Evolutionary conservation across 1,284 basidiomycete species (phyloP), one percentile per base, ranked within the genome.

Genomic region (Ustilago trichophora): DNA sequence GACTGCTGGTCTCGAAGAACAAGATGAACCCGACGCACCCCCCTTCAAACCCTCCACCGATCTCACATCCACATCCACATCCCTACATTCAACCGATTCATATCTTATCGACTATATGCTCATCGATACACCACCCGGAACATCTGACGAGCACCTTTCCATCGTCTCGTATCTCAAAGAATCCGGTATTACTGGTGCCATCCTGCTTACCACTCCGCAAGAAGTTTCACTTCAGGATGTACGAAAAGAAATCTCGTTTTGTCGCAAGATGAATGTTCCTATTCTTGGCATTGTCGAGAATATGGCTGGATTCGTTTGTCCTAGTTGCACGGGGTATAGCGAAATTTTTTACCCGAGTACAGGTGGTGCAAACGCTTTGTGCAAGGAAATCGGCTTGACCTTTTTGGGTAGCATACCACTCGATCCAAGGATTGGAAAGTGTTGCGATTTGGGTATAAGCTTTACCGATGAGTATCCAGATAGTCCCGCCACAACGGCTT

Each of bases 261-360:
- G 96, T 80, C 85, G 88, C 40, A 98, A 98, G 82, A 93, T 98
- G 46, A 91, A 91, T 15, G 89, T 99, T 31, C 87, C 87, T 29
- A 90, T 99, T 37, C 83, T 98, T 21, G 96, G 96, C n/a, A 83
- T 99, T 22, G 94, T 99, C 19, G 96, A 98, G 83, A 99, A 98
- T 78, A 99, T 99, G 96, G 90, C 91, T 10, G 95, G 95, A 2
- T 99, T 98, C 80, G 93, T 98, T 12, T 99, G 96, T 80, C 95
- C 96, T 1, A 87, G 84, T 16, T 99, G 96, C 83, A 92, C 93
- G 81, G 88, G 86, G 7, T 88, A 92, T 78, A 90, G 88, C n/a
- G 91, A 98, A 82, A 97, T 99, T 64, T 99, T 99, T 83, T 91
- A 89, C 66, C 93, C 96, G 0, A 91, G 87, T 22, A 98, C 95